Evolutionary conservation across 2,329 filamentous ascomycete species (phyloP).

Genomic region (Calonectria ilicicola): DNA sequence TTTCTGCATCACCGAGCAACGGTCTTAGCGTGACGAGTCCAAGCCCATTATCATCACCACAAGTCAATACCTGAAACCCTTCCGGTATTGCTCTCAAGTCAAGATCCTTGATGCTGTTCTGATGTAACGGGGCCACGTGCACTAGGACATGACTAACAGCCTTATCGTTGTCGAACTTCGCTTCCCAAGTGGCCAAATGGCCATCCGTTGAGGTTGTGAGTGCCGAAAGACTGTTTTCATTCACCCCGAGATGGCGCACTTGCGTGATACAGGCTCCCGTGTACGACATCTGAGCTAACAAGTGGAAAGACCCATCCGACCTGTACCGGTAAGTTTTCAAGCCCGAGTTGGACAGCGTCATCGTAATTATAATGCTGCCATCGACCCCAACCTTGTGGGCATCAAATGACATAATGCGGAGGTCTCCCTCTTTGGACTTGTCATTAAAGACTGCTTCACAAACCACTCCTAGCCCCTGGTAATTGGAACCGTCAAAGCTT

Average conservation of each 20-base stretch:
- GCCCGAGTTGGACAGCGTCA: slow-evolving; percentile 88
- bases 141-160: slow-evolving; percentile 41
- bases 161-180: slow-evolving; percentile 20
- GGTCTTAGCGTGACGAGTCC: slow-evolving; percentile 60
- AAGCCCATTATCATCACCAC: slow-evolving; percentile 90
- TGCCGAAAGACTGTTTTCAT: slow-evolving; percentile 51
- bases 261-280: slow-evolving; percentile 84
- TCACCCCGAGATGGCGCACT: slow-evolving; percentile 55
- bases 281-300: slow-evolving; percentile 69
- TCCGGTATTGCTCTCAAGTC: slow-evolving; percentile 53
- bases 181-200: slow-evolving; percentile 61
- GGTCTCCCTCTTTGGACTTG: slow-evolving; percentile 68
- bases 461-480: slow-evolving; percentile 64
- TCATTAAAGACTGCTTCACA: slow-evolving; percentile 68
- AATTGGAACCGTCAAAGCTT: slow-evolving; percentile 59
- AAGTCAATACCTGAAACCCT: slow-evolving; percentile 72
- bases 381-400: slow-evolving; percentile 48
- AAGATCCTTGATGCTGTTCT: slow-evolving; percentile 82
- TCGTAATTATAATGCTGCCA: slow-evolving; percentile 68
- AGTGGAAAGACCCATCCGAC: slow-evolving; percentile 54
- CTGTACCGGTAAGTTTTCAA: slow-evolving; percentile 71
- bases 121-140: slow-evolving; percentile 70
- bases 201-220: slow-evolving; percentile 87
- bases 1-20: slow-evolving; percentile 27
- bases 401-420: slow-evolving; percentile 87